Base-by-base conservation (phyloP, 495 filamentous ascomycete genomes). In the Zalerion maritima region DNA sequence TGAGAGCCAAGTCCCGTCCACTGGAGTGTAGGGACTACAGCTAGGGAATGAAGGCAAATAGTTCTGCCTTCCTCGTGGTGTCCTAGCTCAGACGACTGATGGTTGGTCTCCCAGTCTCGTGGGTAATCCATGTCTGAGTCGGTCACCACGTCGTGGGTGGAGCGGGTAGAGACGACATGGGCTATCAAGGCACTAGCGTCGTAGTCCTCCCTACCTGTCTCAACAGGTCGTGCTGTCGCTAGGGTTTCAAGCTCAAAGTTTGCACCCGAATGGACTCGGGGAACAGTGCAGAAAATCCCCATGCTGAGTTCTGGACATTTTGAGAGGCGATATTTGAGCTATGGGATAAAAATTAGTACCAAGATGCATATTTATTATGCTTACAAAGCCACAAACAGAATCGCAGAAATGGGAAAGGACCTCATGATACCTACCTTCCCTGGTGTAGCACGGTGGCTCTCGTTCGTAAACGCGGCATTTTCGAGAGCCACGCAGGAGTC, bases 321-420 rank as follows among this genome's bases (percentile, higher is more conserved):
- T 10, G 63, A 68, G 10, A 96, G 72, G 29, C 85, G 81, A 47
- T 94, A 93, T 15, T 66, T 54, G 41, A 93, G 77, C 87, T 94
- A 31, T 11, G 14, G 18, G n/a, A n/a, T n/a, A n/a, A n/a, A n/a
- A n/a, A n/a, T n/a, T n/a, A n/a, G n/a, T n/a, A n/a, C n/a, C n/a
- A n/a, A n/a, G n/a, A n/a, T n/a, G n/a, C n/a, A n/a, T n/a, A n/a
- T n/a, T n/a, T n/a, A n/a, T n/a, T n/a, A n/a, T n/a, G n/a, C n/a
- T n/a, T n/a, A n/a, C n/a, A n/a, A n/a, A n/a, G n/a, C n/a, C n/a
- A n/a, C n/a, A n/a, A n/a, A n/a, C n/a, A n/a, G n/a, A n/a, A n/a
- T n/a, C n/a, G n/a, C n/a, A n/a, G n/a, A n/a, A n/a, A 41, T 35
- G 14, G 20, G 21, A 39, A 16, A 15, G 22, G 30, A 30, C n/a